A percentile compares a stretch with the other conserved stretches of the same genome.
phyloP scores from a whole-genome alignment of 345 rosid species.

The Mercurialis annua region DNA sequence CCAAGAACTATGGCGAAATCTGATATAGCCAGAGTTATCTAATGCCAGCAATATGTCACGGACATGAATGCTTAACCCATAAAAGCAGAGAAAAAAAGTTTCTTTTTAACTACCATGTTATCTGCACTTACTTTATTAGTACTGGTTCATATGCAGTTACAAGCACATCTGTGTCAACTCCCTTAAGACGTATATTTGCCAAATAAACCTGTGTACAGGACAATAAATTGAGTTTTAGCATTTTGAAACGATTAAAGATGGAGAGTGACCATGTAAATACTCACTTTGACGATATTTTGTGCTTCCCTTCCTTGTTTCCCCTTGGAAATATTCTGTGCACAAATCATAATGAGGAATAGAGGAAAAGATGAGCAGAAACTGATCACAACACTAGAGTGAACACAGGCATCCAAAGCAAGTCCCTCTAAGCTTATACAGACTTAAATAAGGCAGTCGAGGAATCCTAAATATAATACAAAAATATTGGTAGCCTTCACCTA shows the following conservation, averaged over 20 bases:
- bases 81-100: neutral
- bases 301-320: conserved; percentile 95
- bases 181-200: conserved; percentile 76
- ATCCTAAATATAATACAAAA: too few relatives aligned
- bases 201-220: conserved; percentile 52
- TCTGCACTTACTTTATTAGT: conserved; percentile 51
- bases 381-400: neutral
- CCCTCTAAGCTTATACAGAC: neutral
- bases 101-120: neutral
- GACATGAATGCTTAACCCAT: too few relatives aligned
- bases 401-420: neutral
- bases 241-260: conserved; percentile 13
- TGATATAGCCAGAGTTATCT: too few relatives aligned
- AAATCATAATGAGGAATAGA: conserved; percentile 6
- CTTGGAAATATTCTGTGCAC: conserved; percentile 63
- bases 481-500: too few relatives aligned
- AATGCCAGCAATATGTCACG: too few relatives aligned
- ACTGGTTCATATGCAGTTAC: conserved; percentile 70
- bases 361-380: conserved; percentile 8
- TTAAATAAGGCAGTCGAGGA: conserved; percentile 1
- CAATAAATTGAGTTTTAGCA: conserved; percentile 6
- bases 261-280: conserved; percentile 13
- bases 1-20: too few relatives aligned
- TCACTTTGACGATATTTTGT: conserved; percentile 65
- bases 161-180: conserved; percentile 70